Base-by-base conservation (phyloP, 495 filamentous ascomycete species). In the Penicillium samsonianum region DNA sequence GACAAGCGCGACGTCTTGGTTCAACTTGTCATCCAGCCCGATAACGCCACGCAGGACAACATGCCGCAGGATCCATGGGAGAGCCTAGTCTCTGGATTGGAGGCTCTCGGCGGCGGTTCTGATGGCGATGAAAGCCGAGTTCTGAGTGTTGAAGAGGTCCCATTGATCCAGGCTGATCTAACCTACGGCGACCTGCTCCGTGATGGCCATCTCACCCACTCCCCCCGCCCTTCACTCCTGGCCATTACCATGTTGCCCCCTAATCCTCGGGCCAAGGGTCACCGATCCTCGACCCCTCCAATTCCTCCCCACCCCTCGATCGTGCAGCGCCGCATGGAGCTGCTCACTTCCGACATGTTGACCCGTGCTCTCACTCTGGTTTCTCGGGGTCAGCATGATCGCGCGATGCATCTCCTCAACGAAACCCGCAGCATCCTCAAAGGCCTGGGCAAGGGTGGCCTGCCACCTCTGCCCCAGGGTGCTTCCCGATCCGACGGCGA, bases 171-270 rank as follows among this genome's bases (percentile, higher is more conserved):
- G 72, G 95, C 94, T 5, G 95, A 98, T 66, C 81, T 99, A 0
- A 89, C 82, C 22, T 99, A 92, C 77, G 91, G 94, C 19, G 95
- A 99, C 68, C 89, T 99, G 55, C 84, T 98, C 3, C 86, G 94
- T 17, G 94, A 98, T 57, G 92, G 93, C 40, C 88, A 90, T 40
- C 78, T 94, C 23, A 89, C 90, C 43, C 94, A 98, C 65, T 84
- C 90, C 16, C 89, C 92, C 8, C 85, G 94, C 23, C 92, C 92
- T 4, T 95, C 92, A 6, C 83, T 99, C 2, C 80, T 99, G n/a
- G 91, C 94, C 31, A 99, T 99, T 61, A 98, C 94, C 19, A 96
- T 99, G 89, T 82, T 99, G n/a, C 94, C 94, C 4, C 81, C 90
- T 2, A 77, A 80, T 23, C 76, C 82, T 6, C 84, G 77, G 46